Conservation (phyloP, 805 yeast species). For the Maudiozyma bulderi region DNA sequence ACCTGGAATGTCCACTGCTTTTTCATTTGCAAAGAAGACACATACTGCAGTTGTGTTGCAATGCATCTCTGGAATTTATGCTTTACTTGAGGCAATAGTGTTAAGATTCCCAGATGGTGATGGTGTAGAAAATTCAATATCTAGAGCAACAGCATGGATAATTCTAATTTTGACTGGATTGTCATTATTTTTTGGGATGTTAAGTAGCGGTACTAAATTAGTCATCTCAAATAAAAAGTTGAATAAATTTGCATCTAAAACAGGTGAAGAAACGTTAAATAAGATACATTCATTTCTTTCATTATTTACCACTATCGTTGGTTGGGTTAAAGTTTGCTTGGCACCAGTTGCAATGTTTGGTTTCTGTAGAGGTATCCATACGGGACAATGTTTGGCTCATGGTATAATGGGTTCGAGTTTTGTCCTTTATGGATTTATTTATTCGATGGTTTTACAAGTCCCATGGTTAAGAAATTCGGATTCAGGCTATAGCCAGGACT, state of each 20-base stretch:
- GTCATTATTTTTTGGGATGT: slow-evolving; percentile 45
- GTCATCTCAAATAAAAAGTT: slow-evolving; percentile 29
- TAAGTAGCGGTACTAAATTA: slow-evolving; percentile 42
- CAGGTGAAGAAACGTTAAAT: slow-evolving; percentile 30
- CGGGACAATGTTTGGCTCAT: slow-evolving; percentile 95
- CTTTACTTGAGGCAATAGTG: slow-evolving; percentile 46
- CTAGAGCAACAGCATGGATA: slow-evolving; percentile 61
- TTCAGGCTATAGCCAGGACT: slow-evolving; percentile 61
- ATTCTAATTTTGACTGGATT: slow-evolving; percentile 34
- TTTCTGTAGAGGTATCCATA: slow-evolving; percentile 71
- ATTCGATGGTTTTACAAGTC: slow-evolving; percentile 54
- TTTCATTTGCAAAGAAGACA: slow-evolving; percentile 45
- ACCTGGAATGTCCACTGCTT: slow-evolving; percentile 48
- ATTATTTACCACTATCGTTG: slow-evolving; percentile 40
- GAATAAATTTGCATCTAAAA: slow-evolving; percentile 29
- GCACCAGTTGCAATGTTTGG: slow-evolving; percentile 81
- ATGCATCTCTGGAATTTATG: slow-evolving; percentile 38
- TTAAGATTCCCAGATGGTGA: slow-evolving; percentile 54
- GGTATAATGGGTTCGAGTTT: slow-evolving; percentile 95
- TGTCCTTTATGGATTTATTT: slow-evolving; percentile 65
- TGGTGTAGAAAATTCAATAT: slow-evolving; percentile 58
- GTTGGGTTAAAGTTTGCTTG: slow-evolving; percentile 73
- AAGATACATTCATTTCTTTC: slow-evolving; percentile 39
- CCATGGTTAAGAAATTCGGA: slow-evolving; percentile 62
- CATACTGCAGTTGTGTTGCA: slow-evolving; percentile 41